A percentile compares a stretch with the other conserved stretches of the same genome.
These are phyloP conservation scores for Kockiozyma suomiensis DNA, from an alignment of 805 yeast species.

Conservation along the genomic window DNA sequence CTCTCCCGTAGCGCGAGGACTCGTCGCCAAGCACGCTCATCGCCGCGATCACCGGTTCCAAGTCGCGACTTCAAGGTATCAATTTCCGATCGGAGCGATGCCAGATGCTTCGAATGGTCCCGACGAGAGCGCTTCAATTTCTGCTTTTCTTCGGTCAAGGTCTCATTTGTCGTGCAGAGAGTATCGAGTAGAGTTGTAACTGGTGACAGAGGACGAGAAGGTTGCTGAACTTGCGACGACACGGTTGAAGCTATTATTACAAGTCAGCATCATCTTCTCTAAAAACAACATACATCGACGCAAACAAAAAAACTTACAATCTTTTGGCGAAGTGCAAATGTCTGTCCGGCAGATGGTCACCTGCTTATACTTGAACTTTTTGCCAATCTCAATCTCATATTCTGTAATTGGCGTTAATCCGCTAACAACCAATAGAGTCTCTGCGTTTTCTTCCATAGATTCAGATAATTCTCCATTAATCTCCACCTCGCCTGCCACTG, in stretches of 20 bases:
- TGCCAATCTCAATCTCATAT: slow-evolving; percentile 57
- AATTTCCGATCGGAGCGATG: slow-evolving; percentile 57
- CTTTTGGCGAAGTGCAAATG: slow-evolving; percentile 31
- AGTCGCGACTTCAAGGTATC: slow-evolving; percentile 55
- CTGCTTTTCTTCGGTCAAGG: slow-evolving; percentile 58
- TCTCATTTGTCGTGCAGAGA: slow-evolving; percentile 63
- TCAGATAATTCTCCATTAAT: neutral
- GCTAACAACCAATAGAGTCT: slow-evolving; percentile 59
- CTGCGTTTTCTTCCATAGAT: slow-evolving; percentile 39
- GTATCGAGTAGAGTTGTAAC: slow-evolving; percentile 66
- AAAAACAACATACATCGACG: too few species aligned
- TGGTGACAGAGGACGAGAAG: slow-evolving; percentile 54
- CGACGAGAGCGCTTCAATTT: slow-evolving; percentile 59
- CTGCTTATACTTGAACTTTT: slow-evolving; percentile 38
- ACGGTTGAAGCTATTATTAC: slow-evolving; percentile 6
- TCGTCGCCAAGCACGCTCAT: slow-evolving; percentile 58
- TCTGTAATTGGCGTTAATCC: slow-evolving; percentile 68
- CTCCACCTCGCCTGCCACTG: slow-evolving; percentile 16
- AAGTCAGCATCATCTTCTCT: neutral
- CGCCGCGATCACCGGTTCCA: slow-evolving; percentile 54
- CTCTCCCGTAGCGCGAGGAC: slow-evolving; percentile 54
- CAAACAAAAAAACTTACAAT: slow-evolving; percentile 28
- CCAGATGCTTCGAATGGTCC: slow-evolving; percentile 59
- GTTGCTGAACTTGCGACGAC: slow-evolving; percentile 28
- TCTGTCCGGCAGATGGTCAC: slow-evolving; percentile 29